Base-by-base conservation (phyloP, 1,139 yeast genomes). In the Candida smagusa region DNA sequence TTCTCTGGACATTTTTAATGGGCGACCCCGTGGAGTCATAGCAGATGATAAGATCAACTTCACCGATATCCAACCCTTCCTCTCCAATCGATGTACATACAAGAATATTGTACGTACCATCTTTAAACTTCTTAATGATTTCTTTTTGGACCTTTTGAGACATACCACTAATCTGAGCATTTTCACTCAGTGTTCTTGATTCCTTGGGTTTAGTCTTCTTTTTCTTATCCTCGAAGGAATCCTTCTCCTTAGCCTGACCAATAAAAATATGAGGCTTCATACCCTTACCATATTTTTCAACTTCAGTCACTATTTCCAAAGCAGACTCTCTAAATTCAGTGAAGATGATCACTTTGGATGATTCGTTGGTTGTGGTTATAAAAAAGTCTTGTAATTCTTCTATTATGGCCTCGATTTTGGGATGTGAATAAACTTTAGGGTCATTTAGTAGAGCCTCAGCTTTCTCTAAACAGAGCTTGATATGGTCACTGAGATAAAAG, bases 81-180 rank as follows among this genome's bases (percentile, higher is more conserved):
- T 94, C 99, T 32, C 97, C 99, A 55, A 94, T 92, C 0, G 97
- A 89, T 0, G 99, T 94, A 6, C 97, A 97, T 3, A 94, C 95
- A 22, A 94, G 65, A 6, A 87, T 80, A 54, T 92, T 94, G 52
- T 77, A 77, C 1, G 61, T 66, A 6, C 95, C 96, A 1, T 60
- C 50, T 49, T 84, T 85, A 61, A 94, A 92, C 43, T 81, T 73
- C 27, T 72, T 72, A 31, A 94, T 84, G 8, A 87, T 74, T 42
- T 82, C 81, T 49, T 84, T 83, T 49, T 84, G 95, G 28, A 74
- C 65, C 44, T 79, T 80, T 53, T 84, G 94, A 36, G 72, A 79
- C 92, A 84, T 84, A 9, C 84, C 84, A 27, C 64, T 65, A 23
- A 63, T 42, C 41, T 77, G 81, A 0, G 82, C 83, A 37, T 61